Evolutionary conservation across 169 alveolate species (phyloP), one percentile per base, ranked within the genome.

Genomic region (Perkinsus olseni): DNA sequence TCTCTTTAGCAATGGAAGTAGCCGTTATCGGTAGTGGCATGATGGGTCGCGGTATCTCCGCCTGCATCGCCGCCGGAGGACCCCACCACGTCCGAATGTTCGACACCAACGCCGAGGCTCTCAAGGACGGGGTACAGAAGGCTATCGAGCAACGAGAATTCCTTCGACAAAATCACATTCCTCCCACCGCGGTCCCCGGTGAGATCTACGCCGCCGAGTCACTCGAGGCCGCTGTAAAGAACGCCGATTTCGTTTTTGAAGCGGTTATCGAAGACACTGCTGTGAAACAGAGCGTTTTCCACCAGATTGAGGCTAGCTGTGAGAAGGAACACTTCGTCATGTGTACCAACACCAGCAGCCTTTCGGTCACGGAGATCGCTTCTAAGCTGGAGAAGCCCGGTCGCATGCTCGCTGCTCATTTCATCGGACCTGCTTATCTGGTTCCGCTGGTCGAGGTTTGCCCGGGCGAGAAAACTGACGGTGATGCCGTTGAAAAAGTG

Each of bases 321-420:
- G 8, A 28, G 74, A 40, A 91, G 74, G 92, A 40, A 91, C 24
- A 38, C 11, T 38, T 91, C 17, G 74, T 40, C 34, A 34, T 91
- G 39, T 91, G 92, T 21, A 38, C 92, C 92, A 91, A 91, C 92
- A 91, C 92, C 74, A 91, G 92, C 34, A 38, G 74, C 20, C 37
- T 91, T 20, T 91, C 50, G 3, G 39, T 91, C 24, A 39, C 39
- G 38, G 92, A 91, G 21, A n/a, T 91, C 38, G 74, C 38, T 8
- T 28, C 74, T 8, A 91, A 39, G 74, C 92, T 91, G n/a, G 51
- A 24, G 17, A n/a, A n/a, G 82, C 82, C 82, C 31, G 82, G 34
- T 1, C 28, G 82, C 28, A 0, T 62, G 82, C 37, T 62, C 10
- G 82, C 50, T 62, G 92, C 92, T 38, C 92, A 91, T 62, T 91